These are phyloP conservation scores for Ceratocystis albifundus DNA, from an alignment of 2,329 filamentous ascomycete species.

Conservation along the genomic window DNA sequence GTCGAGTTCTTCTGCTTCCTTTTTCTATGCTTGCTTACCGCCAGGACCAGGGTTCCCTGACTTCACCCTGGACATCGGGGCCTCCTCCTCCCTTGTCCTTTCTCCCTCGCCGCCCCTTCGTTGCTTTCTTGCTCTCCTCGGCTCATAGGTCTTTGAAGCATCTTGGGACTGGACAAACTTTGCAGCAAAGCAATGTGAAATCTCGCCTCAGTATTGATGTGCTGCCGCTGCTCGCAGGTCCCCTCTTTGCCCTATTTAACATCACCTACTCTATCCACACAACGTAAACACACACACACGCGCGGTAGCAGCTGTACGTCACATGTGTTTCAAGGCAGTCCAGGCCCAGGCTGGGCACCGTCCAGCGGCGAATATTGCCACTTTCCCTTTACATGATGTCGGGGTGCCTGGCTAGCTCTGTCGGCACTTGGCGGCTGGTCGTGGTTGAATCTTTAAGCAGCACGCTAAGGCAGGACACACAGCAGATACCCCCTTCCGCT, in stretches of 20 bases:
- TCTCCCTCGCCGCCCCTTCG: neutral
- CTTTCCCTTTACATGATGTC: neutral
- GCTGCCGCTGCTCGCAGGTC: no score
- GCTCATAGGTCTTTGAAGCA: no score
- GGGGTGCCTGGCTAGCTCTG: neutral
- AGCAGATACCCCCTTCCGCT: neutral
- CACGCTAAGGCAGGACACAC: neutral
- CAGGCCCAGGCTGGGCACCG: neutral
- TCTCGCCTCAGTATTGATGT: no score
- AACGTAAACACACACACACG: neutral
- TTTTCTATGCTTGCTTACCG: neutral
- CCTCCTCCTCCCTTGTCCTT: neutral
- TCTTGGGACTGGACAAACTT: no score
- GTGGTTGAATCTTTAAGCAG: neutral
- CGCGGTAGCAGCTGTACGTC: constrained; percentile 10
- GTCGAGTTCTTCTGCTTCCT: neutral
- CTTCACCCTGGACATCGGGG: neutral
- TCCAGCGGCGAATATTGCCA: neutral
- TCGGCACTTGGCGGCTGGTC: neutral
- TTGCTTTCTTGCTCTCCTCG: no score
- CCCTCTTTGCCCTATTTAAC: no score
- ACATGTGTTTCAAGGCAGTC: neutral
- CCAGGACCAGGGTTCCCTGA: neutral
- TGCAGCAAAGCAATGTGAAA: no score
- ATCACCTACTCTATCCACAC: no score